A percentile compares a stretch with the other conserved stretches of the same genome.
phyloP scores from a whole-genome alignment of 2,329 filamentous ascomycete species.

The Exophiala sp. region DNA sequence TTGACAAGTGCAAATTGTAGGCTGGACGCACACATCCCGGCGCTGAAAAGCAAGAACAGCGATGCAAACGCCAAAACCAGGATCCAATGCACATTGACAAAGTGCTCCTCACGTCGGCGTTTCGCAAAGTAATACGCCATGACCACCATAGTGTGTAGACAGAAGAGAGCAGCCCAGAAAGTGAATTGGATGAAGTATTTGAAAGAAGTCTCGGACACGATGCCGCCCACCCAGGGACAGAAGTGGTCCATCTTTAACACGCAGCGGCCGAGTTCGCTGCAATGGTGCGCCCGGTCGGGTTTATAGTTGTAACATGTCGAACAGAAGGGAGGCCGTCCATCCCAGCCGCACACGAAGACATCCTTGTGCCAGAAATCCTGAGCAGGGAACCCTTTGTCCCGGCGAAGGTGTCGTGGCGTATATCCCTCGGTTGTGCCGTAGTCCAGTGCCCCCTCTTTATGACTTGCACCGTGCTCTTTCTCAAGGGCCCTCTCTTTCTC shows the following conservation, averaged over 20 bases:
- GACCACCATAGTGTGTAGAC: conserved; percentile 57
- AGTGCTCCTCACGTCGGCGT: conserved; percentile 37
- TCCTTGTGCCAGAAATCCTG: conserved; percentile 52
- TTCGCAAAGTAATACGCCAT: conserved; percentile 59
- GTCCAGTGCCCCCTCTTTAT: conserved; percentile 21
- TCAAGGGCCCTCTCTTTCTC: conserved; percentile 28
- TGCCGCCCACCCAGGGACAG: conserved; percentile 92
- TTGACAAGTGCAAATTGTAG: conserved; percentile 65
- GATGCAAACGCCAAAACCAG: conserved; percentile 59
- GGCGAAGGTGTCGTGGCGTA: conserved; percentile 11
- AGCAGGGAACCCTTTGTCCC: conserved; percentile 21
- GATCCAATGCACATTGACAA: conserved; percentile 56
- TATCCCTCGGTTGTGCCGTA: conserved; percentile 12
- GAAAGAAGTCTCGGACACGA: conserved; percentile 77
- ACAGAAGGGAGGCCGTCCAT: conserved; percentile 84
- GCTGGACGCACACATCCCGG: conserved; percentile 69
- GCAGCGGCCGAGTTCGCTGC: conserved; percentile 72
- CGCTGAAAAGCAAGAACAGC: conserved; percentile 75
- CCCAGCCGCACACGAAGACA: conserved; percentile 73
- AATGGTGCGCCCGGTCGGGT: conserved; percentile 80
- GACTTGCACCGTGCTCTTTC: conserved; percentile 12
- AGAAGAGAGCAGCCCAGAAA: conserved; percentile 65
- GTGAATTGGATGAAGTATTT: conserved; percentile 92
- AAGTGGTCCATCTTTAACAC: conserved; percentile 91
- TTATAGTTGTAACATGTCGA: conserved; percentile 80